A percentile compares a stretch with the other conserved stretches of the same genome.
Conservation (phyloP, 2,329 filamentous ascomycete species). For the Myriosclerotinia scirpicola region DNA sequence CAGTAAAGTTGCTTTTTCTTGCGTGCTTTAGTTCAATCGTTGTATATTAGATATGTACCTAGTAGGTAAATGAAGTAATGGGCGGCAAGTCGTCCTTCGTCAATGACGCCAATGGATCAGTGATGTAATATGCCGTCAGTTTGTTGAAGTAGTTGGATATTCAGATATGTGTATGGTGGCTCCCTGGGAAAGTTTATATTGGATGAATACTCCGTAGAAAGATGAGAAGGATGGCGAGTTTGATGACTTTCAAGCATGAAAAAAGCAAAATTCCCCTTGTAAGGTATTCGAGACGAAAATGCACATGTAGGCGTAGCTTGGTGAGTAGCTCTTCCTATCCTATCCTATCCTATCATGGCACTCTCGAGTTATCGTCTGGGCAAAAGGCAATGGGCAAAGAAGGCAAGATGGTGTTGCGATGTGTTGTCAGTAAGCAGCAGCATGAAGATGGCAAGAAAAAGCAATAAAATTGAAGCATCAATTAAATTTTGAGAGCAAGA, state of each 20-base stretch:
- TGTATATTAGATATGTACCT: not conserved
- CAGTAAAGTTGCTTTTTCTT: constrained; percentile 14
- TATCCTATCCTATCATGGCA: not conserved
- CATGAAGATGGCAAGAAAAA: not conserved
- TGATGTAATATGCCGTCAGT: constrained; percentile 8
- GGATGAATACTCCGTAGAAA: not conserved
- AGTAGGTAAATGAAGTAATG: not conserved
- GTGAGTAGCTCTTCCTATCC: not conserved
- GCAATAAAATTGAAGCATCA: not conserved
- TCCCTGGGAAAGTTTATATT: constrained; percentile 5
- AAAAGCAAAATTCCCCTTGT: not conserved
- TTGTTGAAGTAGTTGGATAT: not conserved
- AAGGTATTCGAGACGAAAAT: not conserved
- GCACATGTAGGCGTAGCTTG: not conserved
- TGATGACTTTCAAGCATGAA: constrained; percentile 15
- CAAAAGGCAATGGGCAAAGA: not conserved
- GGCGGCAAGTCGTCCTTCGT: constrained; percentile 13
- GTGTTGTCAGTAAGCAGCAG: constrained; percentile 14
- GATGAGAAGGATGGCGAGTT: constrained; percentile 4
- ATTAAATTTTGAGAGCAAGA: not conserved
- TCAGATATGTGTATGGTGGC: not conserved
- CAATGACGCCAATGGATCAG: constrained; percentile 8
- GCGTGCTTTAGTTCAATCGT: not conserved
- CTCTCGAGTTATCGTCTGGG: not conserved
- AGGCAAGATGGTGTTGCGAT: not conserved